A percentile compares a stretch with the other conserved stretches of the same genome.
These are phyloP conservation scores for Xylaria sp. DNA, from an alignment of 495 filamentous ascomycete genomes.

Conservation along the genomic window DNA sequence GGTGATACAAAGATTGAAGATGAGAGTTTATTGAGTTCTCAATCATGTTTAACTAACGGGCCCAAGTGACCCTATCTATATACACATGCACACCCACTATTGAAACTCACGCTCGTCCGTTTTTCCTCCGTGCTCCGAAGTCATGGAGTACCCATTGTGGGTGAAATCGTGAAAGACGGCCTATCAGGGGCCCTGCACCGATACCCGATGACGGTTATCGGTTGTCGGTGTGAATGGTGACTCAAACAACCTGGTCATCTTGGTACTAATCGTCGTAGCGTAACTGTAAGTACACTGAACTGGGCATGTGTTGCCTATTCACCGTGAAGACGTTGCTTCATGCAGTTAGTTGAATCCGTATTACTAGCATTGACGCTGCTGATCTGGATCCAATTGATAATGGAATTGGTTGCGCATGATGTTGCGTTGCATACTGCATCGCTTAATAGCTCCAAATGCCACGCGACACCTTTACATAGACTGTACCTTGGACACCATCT, in stretches of 20 bases:
- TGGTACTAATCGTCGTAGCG: not conserved
- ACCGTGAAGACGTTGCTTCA: not conserved
- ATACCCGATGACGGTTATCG: not conserved
- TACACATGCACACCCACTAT: slow-evolving; percentile 13
- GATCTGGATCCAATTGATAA: not conserved
- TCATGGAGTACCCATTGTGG: not conserved
- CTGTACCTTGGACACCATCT: not conserved
- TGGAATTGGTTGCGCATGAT: not conserved
- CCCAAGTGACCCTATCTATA: slow-evolving; percentile 15
- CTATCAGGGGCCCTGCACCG: not conserved
- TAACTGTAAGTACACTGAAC: not conserved
- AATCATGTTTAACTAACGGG: not conserved
- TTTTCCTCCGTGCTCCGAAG: slow-evolving; percentile 6
- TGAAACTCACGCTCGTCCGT: not conserved
- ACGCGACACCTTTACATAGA: not conserved
- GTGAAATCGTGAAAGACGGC: not conserved
- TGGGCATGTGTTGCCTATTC: not conserved
- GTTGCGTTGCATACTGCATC: not conserved
- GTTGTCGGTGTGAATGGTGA: slow-evolving; percentile 6
- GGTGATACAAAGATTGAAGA: not conserved
- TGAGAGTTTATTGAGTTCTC: not conserved
- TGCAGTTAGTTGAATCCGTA: not conserved
- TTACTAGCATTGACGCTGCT: not conserved
- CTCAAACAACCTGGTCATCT: not conserved
- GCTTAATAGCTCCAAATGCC: not conserved